Percentiles rank a stretch among this genome's conserved stretches.
phyloP scores from a whole-genome alignment of 1,284 basidiomycete species.

The Hemileia vastatrix region DNA sequence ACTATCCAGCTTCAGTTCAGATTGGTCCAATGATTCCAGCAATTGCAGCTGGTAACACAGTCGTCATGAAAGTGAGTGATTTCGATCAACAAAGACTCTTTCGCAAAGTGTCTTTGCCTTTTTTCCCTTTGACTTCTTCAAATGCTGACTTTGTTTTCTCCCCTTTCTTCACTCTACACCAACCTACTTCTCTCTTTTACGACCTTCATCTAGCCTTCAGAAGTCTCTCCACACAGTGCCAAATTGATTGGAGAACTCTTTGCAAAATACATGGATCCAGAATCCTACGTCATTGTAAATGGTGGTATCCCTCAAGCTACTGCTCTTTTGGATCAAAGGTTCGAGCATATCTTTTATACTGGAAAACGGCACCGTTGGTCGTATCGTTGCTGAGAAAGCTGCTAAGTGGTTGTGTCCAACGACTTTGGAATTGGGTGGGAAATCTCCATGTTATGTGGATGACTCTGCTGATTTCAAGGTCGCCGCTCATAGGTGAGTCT shows the following conservation, averaged over 20 bases:
- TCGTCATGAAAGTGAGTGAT: too few relatives aligned
- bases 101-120: constrained; percentile 50
- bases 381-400: constrained; percentile 68
- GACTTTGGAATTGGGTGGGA: constrained; percentile 71
- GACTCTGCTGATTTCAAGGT: constrained; percentile 50
- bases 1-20: constrained; percentile 27
- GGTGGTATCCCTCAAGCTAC: constrained; percentile 67
- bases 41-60: constrained; percentile 42
- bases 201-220: constrained; percentile 61
- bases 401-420: constrained; percentile 78
- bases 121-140: constrained; percentile 51
- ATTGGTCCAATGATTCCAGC: constrained; percentile 39
- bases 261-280: constrained; percentile 69
- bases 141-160: constrained; percentile 54
- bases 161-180: constrained; percentile 54
- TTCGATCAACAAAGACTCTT: constrained; percentile 49
- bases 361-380: constrained; percentile 63
- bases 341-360: constrained; percentile 66
- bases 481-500: constrained; percentile 41
- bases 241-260: constrained; percentile 62
- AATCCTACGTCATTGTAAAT: constrained; percentile 61
- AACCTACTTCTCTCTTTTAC: neutral
- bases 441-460: constrained; percentile 76
- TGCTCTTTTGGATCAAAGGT: constrained; percentile 65
- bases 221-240: constrained; percentile 58